phyloP scores from a whole-genome alignment of 2,329 filamentous ascomycete genomes.

The Fusarium poae region DNA sequence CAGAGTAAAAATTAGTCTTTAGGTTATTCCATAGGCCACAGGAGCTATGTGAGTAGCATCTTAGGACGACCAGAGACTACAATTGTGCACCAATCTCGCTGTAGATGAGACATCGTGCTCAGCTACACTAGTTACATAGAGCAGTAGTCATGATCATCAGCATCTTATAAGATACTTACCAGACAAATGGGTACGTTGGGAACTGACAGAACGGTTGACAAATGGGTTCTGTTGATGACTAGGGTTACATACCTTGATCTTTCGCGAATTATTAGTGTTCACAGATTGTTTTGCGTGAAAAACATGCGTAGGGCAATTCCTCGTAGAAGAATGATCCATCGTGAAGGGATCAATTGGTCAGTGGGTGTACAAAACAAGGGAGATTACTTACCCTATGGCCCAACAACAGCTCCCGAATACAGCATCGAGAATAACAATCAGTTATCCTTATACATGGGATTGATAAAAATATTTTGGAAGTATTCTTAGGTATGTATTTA shows the following conservation, averaged over 20 bases:
- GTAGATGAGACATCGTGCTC: background rate
- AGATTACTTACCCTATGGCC: background rate
- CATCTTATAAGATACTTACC: background rate
- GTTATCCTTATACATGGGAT: accelerated
- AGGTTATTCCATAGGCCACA: background rate
- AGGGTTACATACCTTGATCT: background rate
- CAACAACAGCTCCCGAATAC: background rate
- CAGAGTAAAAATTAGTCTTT: background rate
- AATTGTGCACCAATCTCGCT: background rate
- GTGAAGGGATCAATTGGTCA: background rate
- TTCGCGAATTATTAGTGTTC: background rate
- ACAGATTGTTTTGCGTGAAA: background rate
- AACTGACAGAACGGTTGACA: background rate
- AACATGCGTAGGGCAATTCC: background rate
- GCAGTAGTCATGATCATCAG: background rate
- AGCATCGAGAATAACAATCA: background rate
- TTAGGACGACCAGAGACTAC: background rate
- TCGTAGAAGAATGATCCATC: background rate
- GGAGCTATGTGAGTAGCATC: background rate
- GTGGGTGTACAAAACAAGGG: background rate
- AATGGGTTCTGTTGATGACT: background rate
- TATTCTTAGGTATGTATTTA: background rate
- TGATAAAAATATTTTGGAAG: background rate
- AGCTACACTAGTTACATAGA: background rate
- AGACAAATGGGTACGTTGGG: background rate